phyloP scores from a whole-genome alignment of 2,329 filamentous ascomycete genomes.

The Aureobasidium zeae region DNA sequence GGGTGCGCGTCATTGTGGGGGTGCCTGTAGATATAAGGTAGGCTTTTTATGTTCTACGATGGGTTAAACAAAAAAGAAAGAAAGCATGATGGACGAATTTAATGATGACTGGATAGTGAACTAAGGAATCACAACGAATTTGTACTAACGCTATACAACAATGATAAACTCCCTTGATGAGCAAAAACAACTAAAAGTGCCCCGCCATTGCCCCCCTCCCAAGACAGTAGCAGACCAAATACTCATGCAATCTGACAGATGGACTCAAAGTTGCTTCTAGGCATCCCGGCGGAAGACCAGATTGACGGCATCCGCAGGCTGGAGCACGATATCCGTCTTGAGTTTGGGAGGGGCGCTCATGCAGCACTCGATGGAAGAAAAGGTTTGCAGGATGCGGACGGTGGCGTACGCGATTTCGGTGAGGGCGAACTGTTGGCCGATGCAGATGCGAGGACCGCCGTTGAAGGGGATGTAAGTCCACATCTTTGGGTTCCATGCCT shows the following conservation, averaged over 20 bases:
- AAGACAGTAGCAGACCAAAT: background rate
- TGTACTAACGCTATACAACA: too few relatives aligned
- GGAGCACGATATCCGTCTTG: conserved; percentile 41
- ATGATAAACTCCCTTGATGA: too few relatives aligned
- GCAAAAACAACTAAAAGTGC: too few relatives aligned
- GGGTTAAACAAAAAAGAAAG: too few relatives aligned
- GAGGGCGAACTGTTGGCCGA: conserved; percentile 42
- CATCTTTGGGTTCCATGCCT: conserved; percentile 39
- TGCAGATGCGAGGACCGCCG: conserved; percentile 41
- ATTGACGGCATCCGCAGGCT: conserved; percentile 29
- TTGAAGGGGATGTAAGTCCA: conserved; percentile 45
- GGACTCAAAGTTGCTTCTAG: background rate
- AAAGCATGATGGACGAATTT: too few relatives aligned
- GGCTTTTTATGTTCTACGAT: too few relatives aligned
- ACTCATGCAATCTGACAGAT: background rate
- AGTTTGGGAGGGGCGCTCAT: conserved; percentile 32
- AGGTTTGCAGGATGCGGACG: conserved; percentile 38
- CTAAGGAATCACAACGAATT: too few relatives aligned
- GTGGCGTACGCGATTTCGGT: conserved; percentile 43
- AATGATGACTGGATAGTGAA: too few relatives aligned
- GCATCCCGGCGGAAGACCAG: background rate
- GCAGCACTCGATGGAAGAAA: conserved; percentile 33
- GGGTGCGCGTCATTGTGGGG: too few relatives aligned
- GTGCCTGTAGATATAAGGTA: too few relatives aligned
- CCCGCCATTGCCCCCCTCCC: too few relatives aligned